phyloP scores from a whole-genome alignment of 306 rosid genomes.

The Mimosa bimucronata region DNA sequence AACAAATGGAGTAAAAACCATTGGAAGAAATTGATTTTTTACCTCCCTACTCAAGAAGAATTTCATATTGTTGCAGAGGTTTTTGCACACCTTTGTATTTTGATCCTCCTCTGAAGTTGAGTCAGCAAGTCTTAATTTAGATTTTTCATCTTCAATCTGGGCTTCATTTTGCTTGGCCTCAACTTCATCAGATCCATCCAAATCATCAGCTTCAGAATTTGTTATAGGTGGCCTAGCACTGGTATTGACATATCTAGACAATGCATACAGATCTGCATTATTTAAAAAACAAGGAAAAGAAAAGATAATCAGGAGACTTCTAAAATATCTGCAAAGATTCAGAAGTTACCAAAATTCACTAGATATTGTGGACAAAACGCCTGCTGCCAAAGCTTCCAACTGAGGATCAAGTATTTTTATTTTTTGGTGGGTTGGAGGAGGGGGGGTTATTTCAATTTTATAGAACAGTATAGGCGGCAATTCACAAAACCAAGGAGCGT shows the following conservation, averaged over 20 bases:
- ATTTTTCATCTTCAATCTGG: conserved; percentile 50
- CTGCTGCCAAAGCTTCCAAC: conserved; percentile 84
- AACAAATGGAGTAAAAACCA: neutral
- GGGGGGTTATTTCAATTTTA: conserved; percentile 87
- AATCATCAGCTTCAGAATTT: conserved; percentile 53
- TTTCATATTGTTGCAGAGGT: conserved; percentile 76
- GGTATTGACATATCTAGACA: conserved; percentile 68
- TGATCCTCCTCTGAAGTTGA: conserved; percentile 90
- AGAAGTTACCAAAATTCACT: neutral
- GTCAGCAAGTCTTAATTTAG: conserved; percentile 85
- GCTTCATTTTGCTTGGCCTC: conserved; percentile 45
- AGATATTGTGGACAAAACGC: conserved; percentile 33
- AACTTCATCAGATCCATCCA: conserved; percentile 49
- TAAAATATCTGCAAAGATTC: neutral
- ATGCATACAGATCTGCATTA: conserved; percentile 73
- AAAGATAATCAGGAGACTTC: neutral
- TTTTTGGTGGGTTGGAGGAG: too few relatives aligned
- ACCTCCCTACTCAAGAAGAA: conserved; percentile 96
- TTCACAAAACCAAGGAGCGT: conserved; percentile 78
- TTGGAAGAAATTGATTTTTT: conserved; percentile 22
- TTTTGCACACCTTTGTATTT: conserved; percentile 73
- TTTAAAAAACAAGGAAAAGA: neutral
- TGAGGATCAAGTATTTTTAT: conserved; percentile 72
- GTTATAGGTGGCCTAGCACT: conserved; percentile 43
- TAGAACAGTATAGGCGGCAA: conserved; percentile 74